Conservation (phyloP, 495 filamentous ascomycete species). For the Lophium mytilinum region DNA sequence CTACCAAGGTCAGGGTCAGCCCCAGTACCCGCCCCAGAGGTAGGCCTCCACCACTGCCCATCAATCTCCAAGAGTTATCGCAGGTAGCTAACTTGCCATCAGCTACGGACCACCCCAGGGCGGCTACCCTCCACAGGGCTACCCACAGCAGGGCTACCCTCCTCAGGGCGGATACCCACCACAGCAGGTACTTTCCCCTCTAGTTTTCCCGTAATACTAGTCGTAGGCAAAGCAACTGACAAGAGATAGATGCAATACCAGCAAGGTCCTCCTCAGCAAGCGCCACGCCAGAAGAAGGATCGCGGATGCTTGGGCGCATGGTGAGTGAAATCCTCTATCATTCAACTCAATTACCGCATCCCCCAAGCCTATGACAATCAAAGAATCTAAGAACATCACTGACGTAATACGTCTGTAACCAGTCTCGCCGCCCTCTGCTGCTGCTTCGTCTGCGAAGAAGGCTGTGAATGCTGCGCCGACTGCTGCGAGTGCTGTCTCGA, state of each 20-base stretch:
- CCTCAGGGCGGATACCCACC: constrained; percentile 20
- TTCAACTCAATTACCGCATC: neutral
- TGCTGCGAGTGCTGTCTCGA: constrained; percentile 27
- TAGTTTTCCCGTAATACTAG: neutral
- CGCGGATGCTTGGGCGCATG: constrained; percentile 56
- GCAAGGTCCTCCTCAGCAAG: constrained; percentile 45
- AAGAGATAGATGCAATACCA: constrained; percentile 47
- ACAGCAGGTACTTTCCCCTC: constrained; percentile 25
- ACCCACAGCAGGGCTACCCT: neutral
- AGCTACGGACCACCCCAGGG: constrained; percentile 13
- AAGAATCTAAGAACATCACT: neutral
- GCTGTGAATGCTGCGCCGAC: constrained; percentile 67
- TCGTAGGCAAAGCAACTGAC: neutral
- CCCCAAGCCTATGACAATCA: neutral
- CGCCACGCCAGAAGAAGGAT: constrained; percentile 43
- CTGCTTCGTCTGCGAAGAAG: constrained; percentile 70
- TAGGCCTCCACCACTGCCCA: constrained; percentile 20
- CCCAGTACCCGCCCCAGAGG: constrained; percentile 36
- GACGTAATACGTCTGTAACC: neutral
- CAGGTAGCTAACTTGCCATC: neutral
- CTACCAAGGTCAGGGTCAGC: constrained; percentile 6
- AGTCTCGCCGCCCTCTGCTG: constrained; percentile 65
- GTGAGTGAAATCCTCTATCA: constrained; percentile 32
- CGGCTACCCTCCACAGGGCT: constrained; percentile 26
- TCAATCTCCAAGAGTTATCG: constrained; percentile 13